phyloP scores from a whole-genome alignment of 2,329 filamentous ascomycete species.

The Colletotrichum shisoi region DNA sequence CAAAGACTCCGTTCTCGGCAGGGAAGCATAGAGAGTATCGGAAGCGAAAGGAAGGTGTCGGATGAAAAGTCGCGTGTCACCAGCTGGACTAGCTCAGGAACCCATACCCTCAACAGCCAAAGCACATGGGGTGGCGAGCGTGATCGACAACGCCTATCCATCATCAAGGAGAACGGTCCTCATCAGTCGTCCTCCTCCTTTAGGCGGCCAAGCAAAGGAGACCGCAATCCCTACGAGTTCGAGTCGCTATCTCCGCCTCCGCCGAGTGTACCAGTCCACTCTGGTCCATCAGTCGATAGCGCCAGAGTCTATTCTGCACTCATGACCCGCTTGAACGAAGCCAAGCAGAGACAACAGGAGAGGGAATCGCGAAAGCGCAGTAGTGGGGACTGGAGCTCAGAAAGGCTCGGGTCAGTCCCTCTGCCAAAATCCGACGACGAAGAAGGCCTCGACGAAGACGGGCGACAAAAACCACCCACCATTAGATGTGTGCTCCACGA shows the following conservation, averaged over 20 bases:
- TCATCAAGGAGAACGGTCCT: conserved; percentile 66
- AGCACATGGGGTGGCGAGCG: conserved; percentile 50
- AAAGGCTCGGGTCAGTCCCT: neutral
- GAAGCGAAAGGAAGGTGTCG: conserved; percentile 50
- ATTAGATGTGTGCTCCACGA: conserved; percentile 49
- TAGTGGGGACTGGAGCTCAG: too few species aligned
- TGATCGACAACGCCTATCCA: conserved; percentile 66
- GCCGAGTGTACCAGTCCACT: conserved; percentile 11
- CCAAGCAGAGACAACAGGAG: conserved; percentile 40
- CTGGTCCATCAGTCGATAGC: conserved; percentile 57
- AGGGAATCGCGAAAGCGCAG: neutral
- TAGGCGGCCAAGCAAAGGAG: conserved; percentile 43
- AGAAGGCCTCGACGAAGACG: neutral
- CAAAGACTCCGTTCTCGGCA: conserved; percentile 61
- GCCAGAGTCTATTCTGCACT: conserved; percentile 70
- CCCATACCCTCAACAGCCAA: conserved; percentile 61
- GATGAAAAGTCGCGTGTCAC: conserved; percentile 72
- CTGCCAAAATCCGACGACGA: neutral
- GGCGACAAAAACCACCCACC: neutral
- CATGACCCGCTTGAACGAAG: conserved; percentile 62
- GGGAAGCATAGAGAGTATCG: conserved; percentile 63
- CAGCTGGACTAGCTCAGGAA: conserved; percentile 74
- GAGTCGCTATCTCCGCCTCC: conserved; percentile 11
- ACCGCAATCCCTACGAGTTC: conserved; percentile 37
- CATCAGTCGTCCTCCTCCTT: conserved; percentile 54